phyloP scores from a whole-genome alignment of 2,329 filamentous ascomycete species.

The Leptosphaerulina australis region DNA sequence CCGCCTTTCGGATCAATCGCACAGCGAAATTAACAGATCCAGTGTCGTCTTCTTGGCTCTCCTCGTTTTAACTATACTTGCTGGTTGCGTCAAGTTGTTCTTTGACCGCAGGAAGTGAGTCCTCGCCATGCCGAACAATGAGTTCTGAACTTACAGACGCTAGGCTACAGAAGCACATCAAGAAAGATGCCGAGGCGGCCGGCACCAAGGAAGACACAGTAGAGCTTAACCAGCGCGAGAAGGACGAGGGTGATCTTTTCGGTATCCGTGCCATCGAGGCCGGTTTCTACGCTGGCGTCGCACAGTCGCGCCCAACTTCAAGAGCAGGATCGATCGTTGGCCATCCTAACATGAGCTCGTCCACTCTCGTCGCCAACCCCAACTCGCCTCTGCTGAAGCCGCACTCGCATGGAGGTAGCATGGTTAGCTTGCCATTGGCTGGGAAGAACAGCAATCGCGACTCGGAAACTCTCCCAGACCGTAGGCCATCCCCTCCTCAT shows the following conservation, averaged over 20 bases:
- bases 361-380: constrained; percentile 42
- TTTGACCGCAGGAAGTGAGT: constrained; percentile 46
- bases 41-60: constrained; percentile 46
- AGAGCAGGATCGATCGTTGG: constrained; percentile 41
- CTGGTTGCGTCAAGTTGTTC: constrained; percentile 44
- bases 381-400: constrained; percentile 41
- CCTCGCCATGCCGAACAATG: too few species aligned
- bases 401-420: constrained; percentile 42
- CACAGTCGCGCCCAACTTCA: constrained; percentile 48
- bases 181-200: constrained; percentile 34
- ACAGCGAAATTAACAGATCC: constrained; percentile 14
- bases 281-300: constrained; percentile 50
- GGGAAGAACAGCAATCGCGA: constrained; percentile 28
- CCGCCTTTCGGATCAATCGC: neutral
- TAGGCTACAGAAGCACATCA: constrained; percentile 41
- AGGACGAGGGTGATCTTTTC: constrained; percentile 50
- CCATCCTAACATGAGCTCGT: constrained; percentile 41
- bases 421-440: constrained; percentile 40
- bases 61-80: constrained; percentile 40
- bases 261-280: constrained; percentile 51
- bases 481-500: constrained; percentile 30
- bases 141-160: constrained; percentile 17
- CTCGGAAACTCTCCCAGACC: constrained; percentile 25
- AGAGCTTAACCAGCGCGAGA: constrained; percentile 45
- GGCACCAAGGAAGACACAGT: constrained; percentile 42